These are phyloP conservation scores for Magnolia sinica DNA, from an alignment of 164 flowering plant genomes.

Conservation along the genomic window DNA sequence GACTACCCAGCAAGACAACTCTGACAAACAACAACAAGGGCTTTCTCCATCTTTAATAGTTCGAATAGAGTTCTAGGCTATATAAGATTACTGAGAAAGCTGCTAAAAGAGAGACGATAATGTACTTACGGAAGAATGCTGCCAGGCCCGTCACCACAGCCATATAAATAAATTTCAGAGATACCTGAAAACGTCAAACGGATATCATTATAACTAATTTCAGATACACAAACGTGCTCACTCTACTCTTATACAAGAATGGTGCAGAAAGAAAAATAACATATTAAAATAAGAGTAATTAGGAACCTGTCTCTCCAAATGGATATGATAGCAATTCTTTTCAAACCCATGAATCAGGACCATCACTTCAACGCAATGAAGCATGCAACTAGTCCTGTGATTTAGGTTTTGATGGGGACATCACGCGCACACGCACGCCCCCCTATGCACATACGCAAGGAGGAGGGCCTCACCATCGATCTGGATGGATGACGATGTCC, in stretches of 20 bases:
- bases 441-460: too few relatives aligned
- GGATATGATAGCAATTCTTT: neutral
- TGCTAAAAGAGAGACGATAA: neutral
- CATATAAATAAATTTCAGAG: constrained; percentile 42
- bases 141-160: constrained; percentile 39
- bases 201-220: neutral
- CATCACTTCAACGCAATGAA: neutral
- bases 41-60: constrained; percentile 7
- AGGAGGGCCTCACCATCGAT: too few relatives aligned
- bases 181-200: constrained; percentile 29
- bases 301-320: neutral
- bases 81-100: neutral
- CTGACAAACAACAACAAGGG: constrained; percentile 23
- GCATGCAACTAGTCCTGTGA: neutral
- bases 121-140: constrained; percentile 47
- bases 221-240: too few relatives aligned
- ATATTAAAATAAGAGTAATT: too few relatives aligned
- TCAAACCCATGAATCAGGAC: neutral
- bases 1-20: constrained; percentile 59
- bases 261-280: too few relatives aligned
- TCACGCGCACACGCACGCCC: too few relatives aligned
- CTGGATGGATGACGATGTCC: too few relatives aligned
- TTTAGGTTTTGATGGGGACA: too few relatives aligned
- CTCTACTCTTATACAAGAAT: too few relatives aligned
- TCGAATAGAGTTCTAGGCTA: neutral